Base-by-base conservation (phyloP, 139 green algal species). In the Chlamydomonas sp. region DNA sequence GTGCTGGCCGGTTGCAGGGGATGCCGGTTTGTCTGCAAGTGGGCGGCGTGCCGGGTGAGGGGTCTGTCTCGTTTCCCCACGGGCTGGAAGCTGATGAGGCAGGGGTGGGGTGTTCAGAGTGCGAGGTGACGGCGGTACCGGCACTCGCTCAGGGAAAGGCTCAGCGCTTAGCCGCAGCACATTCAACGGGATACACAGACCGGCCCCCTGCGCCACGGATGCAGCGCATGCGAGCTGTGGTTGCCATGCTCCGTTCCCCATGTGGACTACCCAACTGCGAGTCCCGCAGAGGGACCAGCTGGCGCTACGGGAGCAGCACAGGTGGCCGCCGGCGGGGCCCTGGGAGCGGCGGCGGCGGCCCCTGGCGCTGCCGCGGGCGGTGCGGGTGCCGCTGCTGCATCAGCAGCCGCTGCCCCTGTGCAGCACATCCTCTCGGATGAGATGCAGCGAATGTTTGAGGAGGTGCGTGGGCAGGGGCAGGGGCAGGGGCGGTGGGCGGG, bases 401-500 rank as follows among this genome's bases (percentile, higher is more conserved):
- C 31, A 49, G 31, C 31, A 49, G 31, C 31, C 31, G 31, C 31
- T 49, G 31, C 31, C 31, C 31, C 96, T 0, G 86, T 98, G n/a
- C 92, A 93, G 84, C 97, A 98, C 79, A 89, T 95, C 2, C 77
- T 98, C 31, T 95, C 94, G 2, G 79, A 93, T 3, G 97, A 99
- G 94, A 92, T 99, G 83, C 91, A 95, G 83, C 80, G 95, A 1
- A 96, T 97, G 88, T 94, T 95, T 87, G 91, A 96, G 59, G 92
- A 93, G 73, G 88, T 96, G 10, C 78, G 77, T 78, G 20, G 77
- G 66, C 12, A 49, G 31, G 60, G 79, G 31, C n/a, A 49, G 64
- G 18, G 64, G 8, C 58, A 18, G 3, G 71, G 15, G 76, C 8
- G 58, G 74, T 31, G 74, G 76, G 58, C 58, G 31, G 31, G 31